Evolutionary conservation across 805 yeast species (phyloP).

Genomic region (Pichia scutulata): DNA sequence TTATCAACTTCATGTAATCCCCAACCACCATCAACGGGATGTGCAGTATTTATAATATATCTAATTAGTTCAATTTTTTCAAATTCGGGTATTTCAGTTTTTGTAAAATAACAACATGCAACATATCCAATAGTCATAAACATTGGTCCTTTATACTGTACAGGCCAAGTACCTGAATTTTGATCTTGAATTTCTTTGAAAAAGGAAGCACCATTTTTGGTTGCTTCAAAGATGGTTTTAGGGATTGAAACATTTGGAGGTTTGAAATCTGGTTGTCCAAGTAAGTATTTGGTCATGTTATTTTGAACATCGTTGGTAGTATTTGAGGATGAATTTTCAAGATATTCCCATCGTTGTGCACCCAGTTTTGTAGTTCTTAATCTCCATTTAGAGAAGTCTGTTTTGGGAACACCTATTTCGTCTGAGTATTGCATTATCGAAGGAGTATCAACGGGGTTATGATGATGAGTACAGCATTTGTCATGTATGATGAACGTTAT

Average conservation of each 20-base stretch:
- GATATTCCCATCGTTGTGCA: constrained; percentile 72
- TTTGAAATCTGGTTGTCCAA: constrained; percentile 18
- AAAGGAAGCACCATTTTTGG: constrained; percentile 67
- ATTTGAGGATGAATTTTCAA: constrained; percentile 26
- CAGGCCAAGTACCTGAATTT: constrained; percentile 77
- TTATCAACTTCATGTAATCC: constrained; percentile 91
- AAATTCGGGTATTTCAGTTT: constrained; percentile 59
- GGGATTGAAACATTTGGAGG: constrained; percentile 19
- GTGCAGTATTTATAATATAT: constrained; percentile 84
- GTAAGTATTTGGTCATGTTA: constrained; percentile 46
- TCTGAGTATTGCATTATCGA: constrained; percentile 52
- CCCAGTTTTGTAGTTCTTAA: constrained; percentile 65
- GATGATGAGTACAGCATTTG: too few species aligned
- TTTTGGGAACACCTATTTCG: constrained; percentile 50
- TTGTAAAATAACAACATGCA: constrained; percentile 62
- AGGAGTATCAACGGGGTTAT: too few species aligned
- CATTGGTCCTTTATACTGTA: constrained; percentile 97
- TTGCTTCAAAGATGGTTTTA: constrained; percentile 41
- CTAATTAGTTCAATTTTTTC: constrained; percentile 66
- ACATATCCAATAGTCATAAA: constrained; percentile 90
- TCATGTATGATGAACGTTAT: too few species aligned
- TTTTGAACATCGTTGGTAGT: constrained; percentile 41
- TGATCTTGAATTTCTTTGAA: constrained; percentile 64
- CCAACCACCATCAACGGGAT: constrained; percentile 99
- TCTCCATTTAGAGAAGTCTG: constrained; percentile 74